Percentiles rank a stretch among this genome's conserved stretches.
Evolutionary conservation across 148 eudicot species (phyloP).

Genomic region (Salicornia ramosissima): DNA sequence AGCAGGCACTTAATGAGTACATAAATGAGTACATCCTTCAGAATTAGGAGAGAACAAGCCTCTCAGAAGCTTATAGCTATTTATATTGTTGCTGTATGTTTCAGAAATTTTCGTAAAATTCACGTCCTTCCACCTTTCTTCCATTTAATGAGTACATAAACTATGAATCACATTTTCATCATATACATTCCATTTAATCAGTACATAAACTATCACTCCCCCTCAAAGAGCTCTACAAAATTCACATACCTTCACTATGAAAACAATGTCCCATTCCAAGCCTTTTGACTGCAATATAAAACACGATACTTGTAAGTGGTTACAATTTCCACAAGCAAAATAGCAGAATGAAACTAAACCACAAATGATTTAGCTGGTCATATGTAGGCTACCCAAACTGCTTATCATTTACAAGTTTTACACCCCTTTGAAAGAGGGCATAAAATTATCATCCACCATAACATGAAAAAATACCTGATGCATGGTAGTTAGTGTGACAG

Average conservation of each 20-base stretch:
- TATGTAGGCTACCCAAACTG: neutral
- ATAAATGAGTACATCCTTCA: too few species aligned
- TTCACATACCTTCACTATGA: constrained; percentile 74
- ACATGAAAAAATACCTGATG: constrained; percentile 64
- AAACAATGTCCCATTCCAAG: constrained; percentile 95
- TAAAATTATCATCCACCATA: neutral
- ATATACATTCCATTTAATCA: neutral
- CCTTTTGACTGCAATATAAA: constrained; percentile 80
- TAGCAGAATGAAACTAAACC: neutral
- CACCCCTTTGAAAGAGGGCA: neutral
- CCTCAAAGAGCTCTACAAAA: too few species aligned
- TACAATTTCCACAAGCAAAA: neutral
- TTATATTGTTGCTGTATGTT: too few species aligned
- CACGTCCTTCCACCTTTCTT: too few species aligned
- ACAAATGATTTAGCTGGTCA: neutral
- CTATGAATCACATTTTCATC: neutral
- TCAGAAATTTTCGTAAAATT: too few species aligned
- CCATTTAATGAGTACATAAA: too few species aligned
- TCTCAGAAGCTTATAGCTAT: too few species aligned
- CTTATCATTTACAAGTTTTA: neutral
- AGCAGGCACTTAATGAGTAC: too few species aligned
- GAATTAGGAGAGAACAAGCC: too few species aligned
- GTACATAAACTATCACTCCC: neutral
- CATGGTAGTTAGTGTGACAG: constrained; percentile 85
- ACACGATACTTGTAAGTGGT: constrained; percentile 3